phyloP scores from a whole-genome alignment of 2,329 filamentous ascomycete species.

The Thermochaetoides dissita region DNA sequence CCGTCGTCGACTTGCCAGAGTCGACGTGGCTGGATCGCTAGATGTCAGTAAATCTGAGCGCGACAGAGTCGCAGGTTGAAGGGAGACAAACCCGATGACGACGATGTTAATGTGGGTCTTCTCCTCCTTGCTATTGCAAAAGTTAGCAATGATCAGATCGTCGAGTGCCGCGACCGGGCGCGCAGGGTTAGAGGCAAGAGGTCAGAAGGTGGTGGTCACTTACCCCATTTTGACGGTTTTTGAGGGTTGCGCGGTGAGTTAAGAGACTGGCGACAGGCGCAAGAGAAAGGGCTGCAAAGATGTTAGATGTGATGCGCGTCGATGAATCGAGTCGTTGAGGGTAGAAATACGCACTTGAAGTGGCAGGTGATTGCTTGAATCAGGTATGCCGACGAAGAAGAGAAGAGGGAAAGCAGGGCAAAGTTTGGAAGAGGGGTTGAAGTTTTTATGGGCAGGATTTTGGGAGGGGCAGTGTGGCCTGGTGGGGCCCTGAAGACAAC shows the following conservation, averaged over 20 bases:
- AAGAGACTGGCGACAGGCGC: slow-evolving; percentile 14
- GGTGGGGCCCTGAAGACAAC: slow-evolving; percentile 10
- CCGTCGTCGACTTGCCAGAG: slow-evolving; percentile 97
- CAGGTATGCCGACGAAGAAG: slow-evolving; percentile 18
- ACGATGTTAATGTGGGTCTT: slow-evolving; percentile 82
- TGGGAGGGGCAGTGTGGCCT: slow-evolving; percentile 14
- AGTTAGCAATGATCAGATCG: slow-evolving; percentile 11
- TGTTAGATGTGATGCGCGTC: slow-evolving; percentile 7
- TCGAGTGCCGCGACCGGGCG: too few species aligned
- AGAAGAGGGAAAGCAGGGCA: slow-evolving; percentile 13
- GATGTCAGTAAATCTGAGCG: not conserved
- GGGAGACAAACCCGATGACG: slow-evolving; percentile 19
- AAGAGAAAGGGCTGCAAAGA: slow-evolving; percentile 5
- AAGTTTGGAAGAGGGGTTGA: slow-evolving; percentile 15
- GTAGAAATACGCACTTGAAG: slow-evolving; percentile 12
- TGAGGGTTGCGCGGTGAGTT: not conserved
- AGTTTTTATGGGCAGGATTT: slow-evolving; percentile 14
- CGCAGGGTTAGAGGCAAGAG: too few species aligned
- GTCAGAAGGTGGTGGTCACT: slow-evolving; percentile 1
- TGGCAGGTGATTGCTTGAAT: slow-evolving; percentile 19
- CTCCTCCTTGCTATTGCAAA: slow-evolving; percentile 64
- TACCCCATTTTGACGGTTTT: slow-evolving; percentile 18
- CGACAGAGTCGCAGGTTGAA: slow-evolving; percentile 2
- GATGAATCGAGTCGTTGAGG: slow-evolving; percentile 1
- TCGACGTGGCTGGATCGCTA: slow-evolving; percentile 67